Evolutionary conservation across 495 filamentous ascomycete species (phyloP).

Genomic region (Penicillium silybi): DNA sequence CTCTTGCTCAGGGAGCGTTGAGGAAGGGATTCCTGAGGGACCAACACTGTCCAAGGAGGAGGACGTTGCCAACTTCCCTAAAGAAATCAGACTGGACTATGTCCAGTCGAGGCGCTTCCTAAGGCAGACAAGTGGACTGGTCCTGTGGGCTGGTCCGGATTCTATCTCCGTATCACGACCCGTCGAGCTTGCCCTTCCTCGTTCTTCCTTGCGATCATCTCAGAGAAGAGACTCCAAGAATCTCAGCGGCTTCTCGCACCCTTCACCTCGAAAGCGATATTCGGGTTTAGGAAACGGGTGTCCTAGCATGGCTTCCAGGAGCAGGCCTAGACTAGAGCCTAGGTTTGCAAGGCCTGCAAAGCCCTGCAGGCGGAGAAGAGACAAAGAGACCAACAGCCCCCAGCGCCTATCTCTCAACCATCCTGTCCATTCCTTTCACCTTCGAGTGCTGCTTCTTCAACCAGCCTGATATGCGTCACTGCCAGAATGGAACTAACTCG

Average conservation of each 20-base stretch:
- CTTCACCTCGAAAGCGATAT: background rate
- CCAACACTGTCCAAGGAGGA: too few species aligned
- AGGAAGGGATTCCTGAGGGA: too few species aligned
- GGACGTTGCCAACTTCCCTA: too few species aligned
- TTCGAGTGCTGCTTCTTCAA: background rate
- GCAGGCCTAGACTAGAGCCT: background rate
- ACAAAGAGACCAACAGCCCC: too few species aligned
- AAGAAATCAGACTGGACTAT: background rate
- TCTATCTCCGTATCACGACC: constrained; percentile 10
- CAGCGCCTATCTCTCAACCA: background rate
- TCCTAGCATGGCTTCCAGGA: background rate
- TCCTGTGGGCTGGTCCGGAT: constrained; percentile 8
- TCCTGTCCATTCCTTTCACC: background rate
- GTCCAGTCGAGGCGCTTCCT: background rate
- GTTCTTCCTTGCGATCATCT: background rate
- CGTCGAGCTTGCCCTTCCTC: constrained; percentile 1
- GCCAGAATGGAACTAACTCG: background rate
- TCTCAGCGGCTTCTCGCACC: background rate
- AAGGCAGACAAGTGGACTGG: background rate
- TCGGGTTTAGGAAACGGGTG: background rate
- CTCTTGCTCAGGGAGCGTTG: too few species aligned
- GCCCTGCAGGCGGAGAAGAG: background rate
- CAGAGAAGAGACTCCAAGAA: background rate
- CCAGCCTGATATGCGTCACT: background rate
- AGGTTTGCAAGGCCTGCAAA: background rate